These are phyloP conservation scores for Acacia melanoxylon DNA, from an alignment of 306 rosid genomes.

Conservation along the genomic window DNA sequence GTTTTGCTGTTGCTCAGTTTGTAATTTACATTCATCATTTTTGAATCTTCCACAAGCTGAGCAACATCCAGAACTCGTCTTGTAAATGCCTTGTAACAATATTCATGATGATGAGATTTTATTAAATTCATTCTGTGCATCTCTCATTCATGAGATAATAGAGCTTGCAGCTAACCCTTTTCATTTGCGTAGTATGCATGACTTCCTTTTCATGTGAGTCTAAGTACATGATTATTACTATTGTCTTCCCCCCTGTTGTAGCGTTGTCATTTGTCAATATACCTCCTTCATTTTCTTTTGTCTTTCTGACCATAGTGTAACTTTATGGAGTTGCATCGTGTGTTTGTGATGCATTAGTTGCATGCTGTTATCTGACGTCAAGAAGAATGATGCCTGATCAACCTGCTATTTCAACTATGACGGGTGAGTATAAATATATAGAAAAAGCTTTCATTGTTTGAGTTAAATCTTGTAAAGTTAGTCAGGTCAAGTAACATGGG, in stretches of 20 bases:
- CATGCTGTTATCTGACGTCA: conserved; percentile 76
- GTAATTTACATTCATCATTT: conserved; percentile 1
- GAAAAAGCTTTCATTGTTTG: conserved; percentile 26
- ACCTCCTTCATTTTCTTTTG: not conserved
- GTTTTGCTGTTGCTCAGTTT: conserved; percentile 15
- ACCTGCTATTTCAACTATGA: conserved; percentile 95
- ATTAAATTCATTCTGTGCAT: conserved; percentile 16
- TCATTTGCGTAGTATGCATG: not conserved
- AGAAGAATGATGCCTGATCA: conserved; percentile 90
- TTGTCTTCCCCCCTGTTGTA: not conserved
- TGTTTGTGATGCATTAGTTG: conserved; percentile 78
- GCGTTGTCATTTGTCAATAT: not conserved
- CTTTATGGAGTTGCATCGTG: conserved; percentile 32
- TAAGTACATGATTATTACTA: not conserved
- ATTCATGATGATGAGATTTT: conserved; percentile 14
- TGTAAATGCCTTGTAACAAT: conserved; percentile 9
- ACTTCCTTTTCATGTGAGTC: conserved; percentile 1
- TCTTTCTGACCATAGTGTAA: conserved; percentile 17
- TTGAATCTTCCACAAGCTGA: conserved; percentile 6
- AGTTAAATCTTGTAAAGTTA: not conserved
- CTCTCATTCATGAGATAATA: not conserved
- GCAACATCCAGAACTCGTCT: not conserved
- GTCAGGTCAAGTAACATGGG: conserved; percentile 7
- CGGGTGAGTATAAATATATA: conserved; percentile 58
- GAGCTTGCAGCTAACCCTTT: not conserved